phyloP scores from a whole-genome alignment of 768 basidiomycete genomes.

The Tulasnella sp. region DNA sequence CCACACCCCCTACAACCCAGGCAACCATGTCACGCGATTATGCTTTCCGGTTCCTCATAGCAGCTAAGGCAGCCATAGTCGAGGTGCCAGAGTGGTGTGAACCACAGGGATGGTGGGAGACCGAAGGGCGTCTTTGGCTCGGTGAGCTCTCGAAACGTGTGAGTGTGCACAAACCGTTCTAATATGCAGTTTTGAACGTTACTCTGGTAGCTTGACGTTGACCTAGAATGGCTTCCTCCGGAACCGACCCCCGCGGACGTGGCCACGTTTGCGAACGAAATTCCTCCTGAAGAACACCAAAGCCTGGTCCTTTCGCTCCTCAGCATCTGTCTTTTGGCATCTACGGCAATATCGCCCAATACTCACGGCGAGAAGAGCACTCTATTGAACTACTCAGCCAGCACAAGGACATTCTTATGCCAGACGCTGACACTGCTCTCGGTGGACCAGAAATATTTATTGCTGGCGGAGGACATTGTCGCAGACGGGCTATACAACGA shows the following conservation, averaged over 20 bases:
- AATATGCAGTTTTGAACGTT: no score
- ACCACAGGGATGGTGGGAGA: constrained; percentile 9
- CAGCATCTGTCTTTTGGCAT: constrained; percentile 6
- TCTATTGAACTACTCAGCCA: constrained; percentile 19
- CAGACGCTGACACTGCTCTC: constrained; percentile 17
- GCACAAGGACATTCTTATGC: constrained; percentile 16
- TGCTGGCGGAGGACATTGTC: constrained; percentile 18
- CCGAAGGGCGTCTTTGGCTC: constrained; percentile 11
- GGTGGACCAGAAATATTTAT: constrained; percentile 15
- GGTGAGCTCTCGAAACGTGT: constrained; percentile 5
- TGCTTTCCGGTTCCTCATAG: constrained; percentile 13
- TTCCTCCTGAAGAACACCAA: neutral
- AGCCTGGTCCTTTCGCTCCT: neutral
- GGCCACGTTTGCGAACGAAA: neutral
- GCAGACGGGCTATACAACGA: constrained; percentile 19
- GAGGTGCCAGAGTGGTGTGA: constrained; percentile 5
- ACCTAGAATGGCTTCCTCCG: neutral
- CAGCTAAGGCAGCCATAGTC: constrained; percentile 15
- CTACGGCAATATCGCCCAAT: neutral
- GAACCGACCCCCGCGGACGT: constrained; percentile 2
- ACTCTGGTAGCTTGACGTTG: neutral
- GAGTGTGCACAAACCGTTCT: no score
- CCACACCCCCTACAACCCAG: no score
- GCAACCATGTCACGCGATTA: no score
- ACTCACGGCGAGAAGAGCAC: neutral